These are phyloP conservation scores for Pyrus bretschneideri DNA, from an alignment of 306 rosid species.

Conservation along the genomic window DNA sequence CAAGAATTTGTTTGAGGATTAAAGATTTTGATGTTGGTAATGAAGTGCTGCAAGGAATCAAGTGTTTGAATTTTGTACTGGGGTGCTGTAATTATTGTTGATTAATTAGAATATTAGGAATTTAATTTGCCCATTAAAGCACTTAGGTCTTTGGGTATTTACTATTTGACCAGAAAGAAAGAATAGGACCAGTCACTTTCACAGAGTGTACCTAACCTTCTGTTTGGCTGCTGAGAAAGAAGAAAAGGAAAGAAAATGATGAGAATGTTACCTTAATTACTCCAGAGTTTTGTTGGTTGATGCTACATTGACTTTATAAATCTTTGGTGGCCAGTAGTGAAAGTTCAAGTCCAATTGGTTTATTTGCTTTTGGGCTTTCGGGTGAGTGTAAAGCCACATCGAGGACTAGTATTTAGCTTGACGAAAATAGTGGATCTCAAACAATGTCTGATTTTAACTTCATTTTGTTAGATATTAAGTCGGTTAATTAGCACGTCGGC, in stretches of 20 bases:
- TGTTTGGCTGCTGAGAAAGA: conserved; percentile 11
- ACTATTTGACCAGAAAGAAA: neutral
- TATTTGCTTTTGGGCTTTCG: conserved; percentile 1
- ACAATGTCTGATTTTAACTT: neutral
- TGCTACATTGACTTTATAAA: conserved; percentile 22
- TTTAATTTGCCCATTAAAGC: neutral
- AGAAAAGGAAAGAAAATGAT: neutral
- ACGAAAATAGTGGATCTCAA: neutral
- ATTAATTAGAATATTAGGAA: neutral
- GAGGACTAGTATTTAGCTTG: neutral
- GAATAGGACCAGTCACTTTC: neutral
- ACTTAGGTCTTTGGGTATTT: neutral
- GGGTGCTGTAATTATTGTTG: neutral
- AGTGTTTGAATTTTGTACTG: neutral
- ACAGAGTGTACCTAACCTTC: neutral
- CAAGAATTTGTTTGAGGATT: neutral
- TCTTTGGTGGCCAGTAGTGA: neutral
- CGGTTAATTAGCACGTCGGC: neutral
- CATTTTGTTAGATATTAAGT: neutral
- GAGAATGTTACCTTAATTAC: neutral
- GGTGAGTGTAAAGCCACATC: conserved; percentile 5
- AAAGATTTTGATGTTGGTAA: neutral
- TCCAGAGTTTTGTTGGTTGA: conserved; percentile 8
- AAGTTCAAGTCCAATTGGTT: conserved; percentile 3
- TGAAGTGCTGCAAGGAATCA: neutral